Evolutionary conservation across 1,284 basidiomycete genomes (phyloP).

Genomic region (Sporisorium iseilematis-ciliati): DNA sequence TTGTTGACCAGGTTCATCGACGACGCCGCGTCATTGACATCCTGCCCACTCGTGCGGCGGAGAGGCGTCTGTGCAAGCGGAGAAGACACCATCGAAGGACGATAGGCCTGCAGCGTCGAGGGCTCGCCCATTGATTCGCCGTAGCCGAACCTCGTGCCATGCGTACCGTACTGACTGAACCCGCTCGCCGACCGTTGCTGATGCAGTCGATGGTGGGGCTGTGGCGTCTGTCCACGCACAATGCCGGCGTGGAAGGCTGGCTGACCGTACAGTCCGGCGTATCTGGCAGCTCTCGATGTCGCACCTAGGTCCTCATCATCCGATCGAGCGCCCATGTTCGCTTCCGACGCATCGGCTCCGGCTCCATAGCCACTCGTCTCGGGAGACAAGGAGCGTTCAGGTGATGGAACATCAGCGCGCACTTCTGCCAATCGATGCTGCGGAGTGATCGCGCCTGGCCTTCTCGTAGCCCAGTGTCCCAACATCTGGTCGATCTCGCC

Average conservation of each 20-base stretch:
- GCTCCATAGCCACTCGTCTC: conserved; percentile 15
- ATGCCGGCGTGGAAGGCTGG: conserved; percentile 19
- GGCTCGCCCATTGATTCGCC: conserved; percentile 49
- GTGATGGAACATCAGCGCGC: conserved; percentile 36
- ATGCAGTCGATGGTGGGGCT: conserved; percentile 47
- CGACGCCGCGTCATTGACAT: conserved; percentile 10
- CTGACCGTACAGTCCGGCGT: conserved; percentile 76
- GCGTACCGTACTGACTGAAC: conserved; percentile 32
- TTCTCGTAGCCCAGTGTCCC: conserved; percentile 44
- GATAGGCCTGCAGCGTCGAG: conserved; percentile 37
- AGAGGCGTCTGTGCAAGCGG: conserved; percentile 42
- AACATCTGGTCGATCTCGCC: conserved; percentile 65
- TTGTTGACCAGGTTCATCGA: conserved; percentile 15
- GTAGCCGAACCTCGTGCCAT: conserved; percentile 25
- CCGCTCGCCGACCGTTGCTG: conserved; percentile 47
- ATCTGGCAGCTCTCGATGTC: conserved; percentile 78
- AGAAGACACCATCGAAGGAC: conserved; percentile 42
- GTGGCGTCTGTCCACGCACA: conserved; percentile 41
- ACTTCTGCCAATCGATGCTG: conserved; percentile 44
- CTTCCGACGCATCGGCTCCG: conserved; percentile 19
- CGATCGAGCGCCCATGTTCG: conserved; percentile 39
- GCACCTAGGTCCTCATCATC: conserved; percentile 45
- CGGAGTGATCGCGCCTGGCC: conserved; percentile 26
- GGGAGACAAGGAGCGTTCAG: conserved; percentile 43
- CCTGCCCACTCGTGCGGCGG: conserved; percentile 26